Conservation (phyloP, 2,329 filamentous ascomycete species). For the Paecilomyces niveus region DNA sequence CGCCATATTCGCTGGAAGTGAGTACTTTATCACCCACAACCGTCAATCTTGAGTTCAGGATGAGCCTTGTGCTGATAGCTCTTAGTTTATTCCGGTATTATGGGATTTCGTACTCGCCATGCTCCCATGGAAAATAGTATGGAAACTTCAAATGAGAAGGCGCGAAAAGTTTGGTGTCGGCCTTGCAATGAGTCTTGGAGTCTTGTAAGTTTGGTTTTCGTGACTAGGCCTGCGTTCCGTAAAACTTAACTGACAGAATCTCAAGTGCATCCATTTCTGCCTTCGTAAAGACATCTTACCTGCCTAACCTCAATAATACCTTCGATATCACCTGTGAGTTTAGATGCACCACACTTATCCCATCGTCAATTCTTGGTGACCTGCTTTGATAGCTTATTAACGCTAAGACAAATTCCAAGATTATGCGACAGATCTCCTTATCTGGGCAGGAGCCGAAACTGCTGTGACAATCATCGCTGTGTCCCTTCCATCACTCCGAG, state of each 20-base stretch:
- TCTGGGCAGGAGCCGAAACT: conserved; percentile 20
- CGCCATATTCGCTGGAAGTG: conserved; percentile 15
- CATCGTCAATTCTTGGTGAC: neutral
- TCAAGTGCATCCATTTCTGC: conserved; percentile 14
- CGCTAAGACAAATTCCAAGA: neutral
- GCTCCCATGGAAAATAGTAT: conserved; percentile 19
- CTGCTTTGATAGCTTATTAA: neutral
- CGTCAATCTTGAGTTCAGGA: neutral
- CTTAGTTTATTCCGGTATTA: conserved; percentile 13
- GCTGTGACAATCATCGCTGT: conserved; percentile 20
- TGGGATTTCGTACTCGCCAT: conserved; percentile 22
- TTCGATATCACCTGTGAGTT: conserved; percentile 13
- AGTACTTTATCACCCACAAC: conserved; percentile 1
- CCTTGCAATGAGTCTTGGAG: conserved; percentile 19
- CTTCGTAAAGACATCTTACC: conserved; percentile 17
- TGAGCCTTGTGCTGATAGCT: neutral
- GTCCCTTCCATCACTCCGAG: conserved; percentile 19
- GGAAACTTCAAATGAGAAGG: conserved; percentile 19
- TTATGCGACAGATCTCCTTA: conserved; percentile 10
- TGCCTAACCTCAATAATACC: conserved; percentile 15
- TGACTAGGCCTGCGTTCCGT: neutral
- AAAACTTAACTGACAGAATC: neutral
- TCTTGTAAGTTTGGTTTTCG: conserved; percentile 12
- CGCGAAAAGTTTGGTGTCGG: conserved; percentile 20
- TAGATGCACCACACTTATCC: conserved; percentile 1